These are phyloP conservation scores for Calonectria pseudoreteaudii DNA, from an alignment of 2,329 filamentous ascomycete species.

Conservation along the genomic window DNA sequence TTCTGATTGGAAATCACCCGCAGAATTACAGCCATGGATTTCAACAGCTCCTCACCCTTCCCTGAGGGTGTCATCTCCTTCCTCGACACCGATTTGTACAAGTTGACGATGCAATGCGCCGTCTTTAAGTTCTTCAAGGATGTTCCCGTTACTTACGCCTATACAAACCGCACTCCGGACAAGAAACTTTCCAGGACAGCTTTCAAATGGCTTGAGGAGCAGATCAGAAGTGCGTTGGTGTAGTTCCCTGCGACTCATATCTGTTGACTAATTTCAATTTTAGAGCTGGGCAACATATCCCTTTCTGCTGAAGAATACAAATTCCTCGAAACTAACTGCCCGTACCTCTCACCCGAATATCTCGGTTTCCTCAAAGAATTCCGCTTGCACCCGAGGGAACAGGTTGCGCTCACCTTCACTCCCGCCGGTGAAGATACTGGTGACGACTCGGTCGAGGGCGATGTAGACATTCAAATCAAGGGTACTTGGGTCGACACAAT, in stretches of 20 bases:
- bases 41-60: slow-evolving; percentile 74
- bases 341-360: slow-evolving; percentile 83
- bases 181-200: slow-evolving; percentile 89
- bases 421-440: slow-evolving; percentile 67
- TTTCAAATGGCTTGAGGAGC: slow-evolving; percentile 85
- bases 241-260: background rate
- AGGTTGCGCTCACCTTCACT: slow-evolving; percentile 78
- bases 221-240: slow-evolving; percentile 77
- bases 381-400: slow-evolving; percentile 81
- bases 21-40: slow-evolving; percentile 63
- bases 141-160: slow-evolving; percentile 86
- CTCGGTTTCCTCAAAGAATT: slow-evolving; percentile 86
- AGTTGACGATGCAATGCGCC: slow-evolving; percentile 98
- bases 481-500: slow-evolving; percentile 96
- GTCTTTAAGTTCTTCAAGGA: slow-evolving; percentile 92
- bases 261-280: slow-evolving; percentile 41
- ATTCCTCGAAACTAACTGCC: slow-evolving; percentile 83
- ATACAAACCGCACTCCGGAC: slow-evolving; percentile 94
- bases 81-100: slow-evolving; percentile 89
- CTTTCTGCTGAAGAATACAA: slow-evolving; percentile 82
- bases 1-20: background rate
- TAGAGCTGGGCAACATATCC: slow-evolving; percentile 84
- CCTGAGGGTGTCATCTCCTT: slow-evolving; percentile 86
- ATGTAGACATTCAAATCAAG: slow-evolving; percentile 80
- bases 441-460: slow-evolving; percentile 75